A percentile compares a stretch with the other conserved stretches of the same genome.
Evolutionary conservation across 208 protist genomes (phyloP).

Genomic region (Acanthamoeba sp.): DNA sequence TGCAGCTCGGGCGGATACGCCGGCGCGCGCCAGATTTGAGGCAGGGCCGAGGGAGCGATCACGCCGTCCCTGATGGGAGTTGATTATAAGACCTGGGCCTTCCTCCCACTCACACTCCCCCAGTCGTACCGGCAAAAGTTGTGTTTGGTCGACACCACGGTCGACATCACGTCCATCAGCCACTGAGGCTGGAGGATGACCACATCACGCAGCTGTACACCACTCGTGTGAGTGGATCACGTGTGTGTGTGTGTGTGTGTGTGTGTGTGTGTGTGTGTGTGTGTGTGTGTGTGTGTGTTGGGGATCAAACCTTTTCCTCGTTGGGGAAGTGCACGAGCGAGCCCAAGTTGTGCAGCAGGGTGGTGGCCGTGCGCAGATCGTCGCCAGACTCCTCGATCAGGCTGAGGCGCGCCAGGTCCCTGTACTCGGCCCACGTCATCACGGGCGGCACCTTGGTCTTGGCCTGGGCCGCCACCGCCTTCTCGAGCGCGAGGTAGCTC

Average conservation of each 20-base stretch:
- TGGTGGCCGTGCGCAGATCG: constrained; percentile 34
- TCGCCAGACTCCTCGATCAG: constrained; percentile 17
- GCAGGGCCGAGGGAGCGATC: constrained; percentile 9
- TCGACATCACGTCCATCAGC: constrained; percentile 52
- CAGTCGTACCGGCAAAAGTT: constrained; percentile 25
- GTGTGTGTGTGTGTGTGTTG: background rate
- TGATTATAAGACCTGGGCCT: background rate
- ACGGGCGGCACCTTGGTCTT: background rate
- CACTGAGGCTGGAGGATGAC: constrained; percentile 59
- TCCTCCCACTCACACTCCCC: too few species aligned
- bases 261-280: background rate
- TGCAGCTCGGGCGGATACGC: background rate
- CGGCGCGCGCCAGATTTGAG: constrained; percentile 21
- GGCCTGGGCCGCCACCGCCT: background rate
- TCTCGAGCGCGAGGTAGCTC: constrained; percentile 26
- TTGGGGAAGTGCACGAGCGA: constrained; percentile 39
- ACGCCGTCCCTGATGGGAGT: background rate
- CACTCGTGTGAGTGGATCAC: too few species aligned
- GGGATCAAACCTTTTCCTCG: background rate
- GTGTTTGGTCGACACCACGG: constrained; percentile 51
- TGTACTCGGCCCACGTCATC: constrained; percentile 58
- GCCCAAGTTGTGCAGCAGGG: constrained; percentile 55
- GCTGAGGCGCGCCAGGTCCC: background rate
- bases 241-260: too few species aligned
- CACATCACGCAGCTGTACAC: background rate